phyloP scores from a whole-genome alignment of 208 protist species.

The Wallacemonas sp. region DNA sequence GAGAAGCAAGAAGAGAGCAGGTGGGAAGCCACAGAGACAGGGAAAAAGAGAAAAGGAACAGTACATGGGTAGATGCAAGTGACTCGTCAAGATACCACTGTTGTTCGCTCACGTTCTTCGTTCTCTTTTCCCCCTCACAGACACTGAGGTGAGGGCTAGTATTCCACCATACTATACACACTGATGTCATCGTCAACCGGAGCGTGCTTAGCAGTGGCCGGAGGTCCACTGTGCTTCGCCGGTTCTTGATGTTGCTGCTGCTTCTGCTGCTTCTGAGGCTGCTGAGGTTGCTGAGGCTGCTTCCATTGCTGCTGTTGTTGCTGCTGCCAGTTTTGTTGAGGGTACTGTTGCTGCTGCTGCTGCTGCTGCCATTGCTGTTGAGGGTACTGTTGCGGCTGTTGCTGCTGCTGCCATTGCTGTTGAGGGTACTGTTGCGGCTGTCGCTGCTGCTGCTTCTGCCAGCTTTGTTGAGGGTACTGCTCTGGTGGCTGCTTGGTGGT shows the following conservation, averaged over 20 bases:
- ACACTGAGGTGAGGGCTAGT: neutral
- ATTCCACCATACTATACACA: neutral
- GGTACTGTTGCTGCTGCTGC: neutral
- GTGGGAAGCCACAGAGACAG: neutral
- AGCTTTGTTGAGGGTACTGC: neutral
- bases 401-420: neutral
- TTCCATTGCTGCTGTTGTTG: neutral
- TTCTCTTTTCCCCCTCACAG: no score
- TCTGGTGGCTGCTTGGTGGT: neutral
- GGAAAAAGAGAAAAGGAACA: slow-evolving; percentile 8
- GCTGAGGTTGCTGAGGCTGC: neutral
- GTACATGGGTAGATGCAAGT: neutral
- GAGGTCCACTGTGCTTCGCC: neutral
- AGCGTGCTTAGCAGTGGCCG: neutral
- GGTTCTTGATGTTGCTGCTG: neutral
- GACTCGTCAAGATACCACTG: neutral
- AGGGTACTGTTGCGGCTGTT: neutral
- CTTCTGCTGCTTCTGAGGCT: neutral
- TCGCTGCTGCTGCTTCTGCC: neutral
- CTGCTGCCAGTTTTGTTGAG: neutral
- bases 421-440: neutral
- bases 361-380: neutral
- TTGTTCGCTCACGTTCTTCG: no score
- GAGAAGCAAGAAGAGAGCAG: neutral
- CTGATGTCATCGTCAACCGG: slow-evolving; percentile 4